phyloP scores from a whole-genome alignment of 257 asterid species.

The Lycium barbarum region DNA sequence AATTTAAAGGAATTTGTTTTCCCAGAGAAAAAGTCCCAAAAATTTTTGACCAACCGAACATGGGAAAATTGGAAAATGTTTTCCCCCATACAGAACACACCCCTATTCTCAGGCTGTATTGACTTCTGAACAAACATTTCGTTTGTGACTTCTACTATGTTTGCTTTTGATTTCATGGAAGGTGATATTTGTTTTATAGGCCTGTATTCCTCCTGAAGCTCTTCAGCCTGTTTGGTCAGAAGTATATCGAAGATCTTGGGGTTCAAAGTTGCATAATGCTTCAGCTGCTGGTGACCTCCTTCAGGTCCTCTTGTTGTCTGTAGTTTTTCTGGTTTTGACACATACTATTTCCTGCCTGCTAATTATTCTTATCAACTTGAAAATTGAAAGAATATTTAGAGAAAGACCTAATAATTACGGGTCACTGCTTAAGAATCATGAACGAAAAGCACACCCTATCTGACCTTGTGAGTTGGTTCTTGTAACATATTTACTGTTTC shows the following conservation, averaged over 20 bases:
- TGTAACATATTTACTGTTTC: background rate
- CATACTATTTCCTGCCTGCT: background rate
- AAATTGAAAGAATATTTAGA: background rate
- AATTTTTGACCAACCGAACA: too few species aligned
- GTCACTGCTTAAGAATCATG: background rate
- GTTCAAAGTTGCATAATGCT: constrained; percentile 56
- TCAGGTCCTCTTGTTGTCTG: constrained; percentile 54
- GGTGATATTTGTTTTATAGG: constrained; percentile 53
- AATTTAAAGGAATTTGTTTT: too few species aligned
- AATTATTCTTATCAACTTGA: background rate
- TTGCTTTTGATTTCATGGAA: constrained; percentile 25
- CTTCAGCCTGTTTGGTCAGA: constrained; percentile 71
- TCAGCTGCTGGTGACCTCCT: constrained; percentile 75
- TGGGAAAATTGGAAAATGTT: too few species aligned
- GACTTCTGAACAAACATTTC: background rate
- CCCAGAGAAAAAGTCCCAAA: too few species aligned
- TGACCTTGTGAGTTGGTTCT: background rate
- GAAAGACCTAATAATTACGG: background rate
- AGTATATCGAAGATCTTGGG: constrained; percentile 64
- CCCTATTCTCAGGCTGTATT: background rate
- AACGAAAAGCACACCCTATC: background rate
- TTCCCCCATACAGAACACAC: too few species aligned
- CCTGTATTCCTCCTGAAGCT: constrained; percentile 75
- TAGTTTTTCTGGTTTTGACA: constrained; percentile 13
- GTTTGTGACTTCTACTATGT: constrained; percentile 17